A percentile compares a stretch with the other conserved stretches of the same genome.
Evolutionary conservation across 179 eudicot species (phyloP).

Genomic region (Gypsophila paniculata): DNA sequence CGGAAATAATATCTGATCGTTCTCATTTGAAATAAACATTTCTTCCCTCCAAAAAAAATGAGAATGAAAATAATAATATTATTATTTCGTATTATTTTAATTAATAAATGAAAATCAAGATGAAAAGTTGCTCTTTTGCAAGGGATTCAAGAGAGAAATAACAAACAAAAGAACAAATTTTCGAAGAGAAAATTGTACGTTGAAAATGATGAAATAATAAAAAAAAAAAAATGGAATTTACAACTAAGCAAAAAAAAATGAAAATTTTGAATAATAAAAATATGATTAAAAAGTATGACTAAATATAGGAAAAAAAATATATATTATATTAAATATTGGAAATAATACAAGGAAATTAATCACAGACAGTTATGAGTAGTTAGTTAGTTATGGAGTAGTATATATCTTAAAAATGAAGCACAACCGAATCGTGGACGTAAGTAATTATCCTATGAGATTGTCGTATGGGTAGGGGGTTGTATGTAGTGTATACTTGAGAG

Average conservation of each 20-base stretch:
- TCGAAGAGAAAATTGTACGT: background rate
- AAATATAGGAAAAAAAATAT: conserved; percentile 20
- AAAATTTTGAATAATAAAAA: conserved; percentile 11
- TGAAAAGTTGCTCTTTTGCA: background rate
- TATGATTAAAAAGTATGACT: conserved; percentile 3
- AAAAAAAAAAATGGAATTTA: background rate
- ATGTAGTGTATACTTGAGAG: conserved; percentile 1
- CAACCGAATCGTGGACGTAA: too few relatives aligned
- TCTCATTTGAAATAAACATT: conserved; percentile 46
- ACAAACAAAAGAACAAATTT: conserved; percentile 12
- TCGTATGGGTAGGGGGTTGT: background rate
- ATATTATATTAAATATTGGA: background rate
- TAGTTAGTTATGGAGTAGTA: too few relatives aligned
- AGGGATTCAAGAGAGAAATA: conserved; percentile 4
- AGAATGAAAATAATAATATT: too few relatives aligned
- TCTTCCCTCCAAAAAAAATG: conserved; percentile 17
- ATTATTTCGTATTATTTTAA: too few relatives aligned
- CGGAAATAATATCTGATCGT: conserved; percentile 39
- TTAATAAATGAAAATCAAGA: background rate
- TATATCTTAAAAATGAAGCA: too few relatives aligned
- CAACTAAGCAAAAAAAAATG: conserved; percentile 13
- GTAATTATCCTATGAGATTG: background rate
- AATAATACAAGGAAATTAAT: background rate
- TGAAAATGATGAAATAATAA: background rate
- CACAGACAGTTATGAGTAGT: background rate